Evolutionary conservation across 495 filamentous ascomycete species (phyloP), one percentile per base, ranked within the genome.

Genomic region (Penicillium lividum): DNA sequence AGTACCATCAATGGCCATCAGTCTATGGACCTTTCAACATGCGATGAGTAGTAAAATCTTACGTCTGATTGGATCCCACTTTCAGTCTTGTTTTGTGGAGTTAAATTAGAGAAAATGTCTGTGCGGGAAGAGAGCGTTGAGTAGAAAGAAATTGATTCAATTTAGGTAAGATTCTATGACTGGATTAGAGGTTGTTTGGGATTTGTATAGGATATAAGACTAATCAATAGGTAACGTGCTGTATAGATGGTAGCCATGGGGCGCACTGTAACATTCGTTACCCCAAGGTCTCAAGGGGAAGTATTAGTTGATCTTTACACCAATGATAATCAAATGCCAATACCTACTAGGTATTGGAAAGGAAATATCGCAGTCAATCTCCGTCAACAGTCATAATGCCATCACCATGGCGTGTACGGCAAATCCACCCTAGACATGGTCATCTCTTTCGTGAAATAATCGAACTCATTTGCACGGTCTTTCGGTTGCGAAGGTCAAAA

Each of bases 351-450:
- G 22, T 22, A 22, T 22, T 2, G 38, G n/a, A 40, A 15, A 5
- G 15, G 6, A 4, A 40, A 33, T 16, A 6, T 52, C n/a, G 7
- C 34, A 52, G 38, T 7, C 22, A 34, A 40, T 38, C 1, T 50
- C 27, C 30, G 30, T 36, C 38, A 22, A 42, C 16, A 3, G 46
- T 62, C 63, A 68, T 57, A 18, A 59, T 66, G 58, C 44, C 57
- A 58, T 68, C 60, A 64, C 62, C 10, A 52, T 68, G 63, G 63
- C 58, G 66, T 68, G 7, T 31, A 36, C 16, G 34, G n/a, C 18
- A 36, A 31, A n/a, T 5, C 8, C 22, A 34, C n/a, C 11, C 22
- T 2, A 22, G 22, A 22, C 22, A 22, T 22, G 22, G 22, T 2
- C 22, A 22, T 22, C 22, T 22, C 22, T 22, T 22, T 22, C 22